Conservation (phyloP, 495 filamentous ascomycete genomes). For the Penicillium arizonense region DNA sequence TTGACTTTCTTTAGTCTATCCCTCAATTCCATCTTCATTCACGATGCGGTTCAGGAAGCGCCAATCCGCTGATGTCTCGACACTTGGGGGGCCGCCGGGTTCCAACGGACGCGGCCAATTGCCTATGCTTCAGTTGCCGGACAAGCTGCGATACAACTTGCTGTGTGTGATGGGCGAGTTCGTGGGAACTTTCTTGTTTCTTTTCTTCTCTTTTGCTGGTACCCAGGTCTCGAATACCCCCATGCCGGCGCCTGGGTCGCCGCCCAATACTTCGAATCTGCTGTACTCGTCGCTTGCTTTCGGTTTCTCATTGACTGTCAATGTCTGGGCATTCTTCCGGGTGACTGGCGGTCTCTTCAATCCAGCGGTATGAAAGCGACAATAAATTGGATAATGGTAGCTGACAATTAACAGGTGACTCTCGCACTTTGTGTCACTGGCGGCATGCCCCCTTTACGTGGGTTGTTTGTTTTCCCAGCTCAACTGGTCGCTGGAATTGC, state of each 20-base stretch:
- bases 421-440: slow-evolving; percentile 57
- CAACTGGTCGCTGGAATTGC: slow-evolving; percentile 61
- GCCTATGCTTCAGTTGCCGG: slow-evolving; percentile 39
- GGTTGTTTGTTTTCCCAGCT: slow-evolving; percentile 46
- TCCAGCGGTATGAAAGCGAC: slow-evolving; percentile 54
- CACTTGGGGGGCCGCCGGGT: slow-evolving; percentile 5
- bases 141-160: slow-evolving; percentile 46
- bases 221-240: slow-evolving; percentile 69
- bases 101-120: slow-evolving; percentile 25
- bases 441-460: slow-evolving; percentile 51
- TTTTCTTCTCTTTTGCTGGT: slow-evolving; percentile 78
- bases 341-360: slow-evolving; percentile 81
- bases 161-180: slow-evolving; percentile 69
- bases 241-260: slow-evolving; percentile 29
- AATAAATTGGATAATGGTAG: neutral
- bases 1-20: neutral
- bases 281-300: slow-evolving; percentile 72
- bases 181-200: slow-evolving; percentile 78
- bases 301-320: slow-evolving; percentile 73
- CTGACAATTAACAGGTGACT: slow-evolving; percentile 45
- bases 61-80: slow-evolving; percentile 5
- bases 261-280: slow-evolving; percentile 46
- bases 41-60: slow-evolving; percentile 15
- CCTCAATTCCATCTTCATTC: neutral
- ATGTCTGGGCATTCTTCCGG: slow-evolving; percentile 84